phyloP scores from a whole-genome alignment of 2,329 filamentous ascomycete genomes.

The Clarireedia monteithiana region DNA sequence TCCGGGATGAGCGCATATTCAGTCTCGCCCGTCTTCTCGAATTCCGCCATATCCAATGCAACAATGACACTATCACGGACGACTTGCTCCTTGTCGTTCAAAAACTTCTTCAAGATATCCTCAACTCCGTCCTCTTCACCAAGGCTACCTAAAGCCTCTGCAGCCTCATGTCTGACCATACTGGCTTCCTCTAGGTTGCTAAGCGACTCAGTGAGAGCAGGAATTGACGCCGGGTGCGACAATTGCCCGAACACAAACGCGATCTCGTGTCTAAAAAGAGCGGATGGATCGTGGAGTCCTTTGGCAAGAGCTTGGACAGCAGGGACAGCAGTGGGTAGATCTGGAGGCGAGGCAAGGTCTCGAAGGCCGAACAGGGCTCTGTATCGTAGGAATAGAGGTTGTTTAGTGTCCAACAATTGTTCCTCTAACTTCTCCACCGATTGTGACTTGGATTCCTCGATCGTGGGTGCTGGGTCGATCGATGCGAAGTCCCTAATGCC shows the following conservation, averaged over 20 bases:
- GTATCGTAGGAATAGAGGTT: constrained; percentile 86
- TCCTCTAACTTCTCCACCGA: constrained; percentile 69
- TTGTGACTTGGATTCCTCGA: constrained; percentile 60
- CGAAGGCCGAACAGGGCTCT: constrained; percentile 96
- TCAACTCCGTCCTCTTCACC: constrained; percentile 93
- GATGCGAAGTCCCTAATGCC: constrained; percentile 80
- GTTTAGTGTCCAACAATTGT: constrained; percentile 67
- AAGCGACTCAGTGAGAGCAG: constrained; percentile 71
- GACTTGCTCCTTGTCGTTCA: constrained; percentile 86
- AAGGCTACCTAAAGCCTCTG: constrained; percentile 88
- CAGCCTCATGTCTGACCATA: constrained; percentile 97
- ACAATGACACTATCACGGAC: constrained; percentile 93
- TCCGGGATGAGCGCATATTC: constrained; percentile 91
- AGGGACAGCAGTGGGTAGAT: constrained; percentile 81
- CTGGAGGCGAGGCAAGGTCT: constrained; percentile 87
- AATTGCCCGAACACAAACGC: constrained; percentile 98
- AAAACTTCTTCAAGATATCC: constrained; percentile 70
- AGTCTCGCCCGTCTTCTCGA: constrained; percentile 77
- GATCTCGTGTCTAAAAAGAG: constrained; percentile 94
- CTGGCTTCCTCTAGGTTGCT: constrained; percentile 75
- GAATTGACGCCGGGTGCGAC: constrained; percentile 93
- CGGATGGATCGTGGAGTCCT: constrained; percentile 78
- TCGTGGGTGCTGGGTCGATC: constrained; percentile 87
- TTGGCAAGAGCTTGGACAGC: constrained; percentile 79
- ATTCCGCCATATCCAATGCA: constrained; percentile 95